Conservation (phyloP, 805 yeast genomes). For the Candida fluviatilis region DNA sequence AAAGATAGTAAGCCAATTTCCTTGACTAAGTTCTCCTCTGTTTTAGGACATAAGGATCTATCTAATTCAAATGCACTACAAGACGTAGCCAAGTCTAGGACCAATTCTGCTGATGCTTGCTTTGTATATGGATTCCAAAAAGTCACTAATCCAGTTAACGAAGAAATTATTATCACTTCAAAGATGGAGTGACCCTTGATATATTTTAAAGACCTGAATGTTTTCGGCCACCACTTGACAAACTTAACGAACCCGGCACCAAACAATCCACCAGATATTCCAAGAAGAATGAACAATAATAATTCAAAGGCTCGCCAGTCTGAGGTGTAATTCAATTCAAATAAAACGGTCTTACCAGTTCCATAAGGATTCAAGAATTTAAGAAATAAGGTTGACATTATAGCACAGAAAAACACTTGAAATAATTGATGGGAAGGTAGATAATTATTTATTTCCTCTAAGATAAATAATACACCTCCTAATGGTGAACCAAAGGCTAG, state of each 20-base stretch:
- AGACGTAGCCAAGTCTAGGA: slow-evolving; percentile 47
- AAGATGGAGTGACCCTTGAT: slow-evolving; percentile 36
- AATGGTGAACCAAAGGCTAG: slow-evolving; percentile 58
- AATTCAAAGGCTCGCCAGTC: slow-evolving; percentile 53
- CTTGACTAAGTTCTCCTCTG: slow-evolving; percentile 19
- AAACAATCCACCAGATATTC: slow-evolving; percentile 50
- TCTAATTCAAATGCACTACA: slow-evolving; percentile 33
- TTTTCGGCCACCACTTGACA: slow-evolving; percentile 42
- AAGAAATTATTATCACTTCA: slow-evolving; percentile 44
- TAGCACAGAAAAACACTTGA: slow-evolving; percentile 53
- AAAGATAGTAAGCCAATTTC: slow-evolving; percentile 29
- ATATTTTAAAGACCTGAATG: slow-evolving; percentile 27
- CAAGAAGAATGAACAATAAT: slow-evolving; percentile 41
- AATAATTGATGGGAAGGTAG: slow-evolving; percentile 52
- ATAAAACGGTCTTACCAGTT: slow-evolving; percentile 54
- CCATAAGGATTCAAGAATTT: slow-evolving; percentile 56
- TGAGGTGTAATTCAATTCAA: slow-evolving; percentile 45
- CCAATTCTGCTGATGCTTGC: slow-evolving; percentile 46
- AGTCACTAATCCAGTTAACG: slow-evolving; percentile 43
- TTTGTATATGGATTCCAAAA: slow-evolving; percentile 48
- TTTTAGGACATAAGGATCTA: slow-evolving; percentile 25
- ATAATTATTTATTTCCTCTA: slow-evolving; percentile 55
- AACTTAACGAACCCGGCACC: slow-evolving; percentile 50
- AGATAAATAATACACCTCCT: slow-evolving; percentile 54
- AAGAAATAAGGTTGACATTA: slow-evolving; percentile 47